A percentile compares a stretch with the other conserved stretches of the same genome.
Evolutionary conservation across 2,329 filamentous ascomycete genomes (phyloP).

Genomic region (Monilinia aucupariae): DNA sequence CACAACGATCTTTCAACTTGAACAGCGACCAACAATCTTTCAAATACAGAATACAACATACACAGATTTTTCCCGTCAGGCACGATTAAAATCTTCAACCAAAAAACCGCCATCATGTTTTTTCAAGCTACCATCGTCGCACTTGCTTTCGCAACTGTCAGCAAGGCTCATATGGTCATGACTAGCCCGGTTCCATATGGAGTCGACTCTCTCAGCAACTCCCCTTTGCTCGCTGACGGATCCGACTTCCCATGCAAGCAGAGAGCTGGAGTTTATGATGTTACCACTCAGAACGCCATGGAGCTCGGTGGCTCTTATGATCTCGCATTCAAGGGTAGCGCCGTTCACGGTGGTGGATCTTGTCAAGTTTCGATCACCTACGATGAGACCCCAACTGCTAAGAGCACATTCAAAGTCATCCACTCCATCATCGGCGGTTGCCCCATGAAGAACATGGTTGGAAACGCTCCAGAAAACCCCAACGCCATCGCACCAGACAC

Average conservation of each 20-base stretch:
- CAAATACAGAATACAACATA: neutral
- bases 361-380: slow-evolving; percentile 86
- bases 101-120: slow-evolving; percentile 37
- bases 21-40: slow-evolving; percentile 3
- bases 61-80: slow-evolving; percentile 27
- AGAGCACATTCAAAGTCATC: slow-evolving; percentile 80
- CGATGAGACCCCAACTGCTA: slow-evolving; percentile 60
- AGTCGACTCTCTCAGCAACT: slow-evolving; percentile 48
- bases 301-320: slow-evolving; percentile 55
- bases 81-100: slow-evolving; percentile 23
- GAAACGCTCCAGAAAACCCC: slow-evolving; percentile 52
- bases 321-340: slow-evolving; percentile 63
- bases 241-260: slow-evolving; percentile 80
- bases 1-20: neutral
- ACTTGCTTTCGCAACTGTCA: slow-evolving; percentile 52
- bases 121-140: slow-evolving; percentile 49
- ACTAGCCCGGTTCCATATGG: slow-evolving; percentile 59
- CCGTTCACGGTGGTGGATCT: slow-evolving; percentile 84
- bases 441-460: slow-evolving; percentile 52
- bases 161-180: slow-evolving; percentile 74
- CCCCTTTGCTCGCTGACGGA: slow-evolving; percentile 52
- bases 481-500: slow-evolving; percentile 43
- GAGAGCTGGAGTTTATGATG: slow-evolving; percentile 43
- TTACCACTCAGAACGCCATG: slow-evolving; percentile 46
- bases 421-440: slow-evolving; percentile 84